These are phyloP conservation scores for Coniferiporia weirii DNA, from an alignment of 1,284 basidiomycete species.

Conservation along the genomic window DNA sequence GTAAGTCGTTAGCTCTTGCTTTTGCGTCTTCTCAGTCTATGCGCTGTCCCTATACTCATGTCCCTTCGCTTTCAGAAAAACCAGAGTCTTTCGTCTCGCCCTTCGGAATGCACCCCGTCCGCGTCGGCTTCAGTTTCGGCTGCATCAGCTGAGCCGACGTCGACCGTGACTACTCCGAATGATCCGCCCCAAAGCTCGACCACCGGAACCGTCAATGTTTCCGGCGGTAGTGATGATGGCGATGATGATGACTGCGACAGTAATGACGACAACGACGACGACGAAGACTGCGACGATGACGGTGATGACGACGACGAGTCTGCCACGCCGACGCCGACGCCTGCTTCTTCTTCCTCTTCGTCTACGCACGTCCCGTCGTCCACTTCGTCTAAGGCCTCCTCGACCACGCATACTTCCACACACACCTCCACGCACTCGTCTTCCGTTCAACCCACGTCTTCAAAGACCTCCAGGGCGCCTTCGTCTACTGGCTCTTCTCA, in stretches of 20 bases:
- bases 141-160: constrained; percentile 26
- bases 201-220: too few relatives aligned
- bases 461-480: constrained; percentile 16
- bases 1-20: not conserved
- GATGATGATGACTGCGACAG: constrained; percentile 27
- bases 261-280: constrained; percentile 27
- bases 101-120: constrained; percentile 19
- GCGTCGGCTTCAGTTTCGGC: constrained; percentile 23
- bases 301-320: constrained; percentile 26
- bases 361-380: constrained; percentile 10
- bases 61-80: constrained; percentile 4
- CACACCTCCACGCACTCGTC: constrained; percentile 18
- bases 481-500: constrained; percentile 16
- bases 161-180: constrained; percentile 21
- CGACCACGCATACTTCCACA: constrained; percentile 3
- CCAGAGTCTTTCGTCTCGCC: constrained; percentile 12
- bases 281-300: constrained; percentile 24
- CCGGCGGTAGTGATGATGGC: not conserved
- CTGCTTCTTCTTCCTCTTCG: constrained; percentile 16
- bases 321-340: constrained; percentile 17
- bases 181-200: not conserved
- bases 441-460: constrained; percentile 11
- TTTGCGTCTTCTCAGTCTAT: not conserved
- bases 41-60: not conserved
- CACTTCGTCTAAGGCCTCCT: constrained; percentile 21